These are phyloP conservation scores for Gelatoporia subvermispora DNA, from an alignment of 768 basidiomycete genomes.

Conservation along the genomic window DNA sequence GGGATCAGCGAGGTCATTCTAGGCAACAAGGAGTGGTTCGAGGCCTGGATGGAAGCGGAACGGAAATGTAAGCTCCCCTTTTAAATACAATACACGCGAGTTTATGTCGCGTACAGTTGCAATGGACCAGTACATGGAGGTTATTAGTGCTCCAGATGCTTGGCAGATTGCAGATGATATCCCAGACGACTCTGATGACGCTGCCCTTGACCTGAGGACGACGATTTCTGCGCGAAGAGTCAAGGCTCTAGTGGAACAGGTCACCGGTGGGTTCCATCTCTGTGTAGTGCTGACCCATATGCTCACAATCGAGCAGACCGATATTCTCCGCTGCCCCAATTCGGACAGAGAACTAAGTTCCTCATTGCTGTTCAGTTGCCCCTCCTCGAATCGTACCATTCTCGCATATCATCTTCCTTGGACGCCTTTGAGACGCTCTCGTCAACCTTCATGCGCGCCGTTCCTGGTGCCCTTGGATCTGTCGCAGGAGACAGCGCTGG, in stretches of 20 bases:
- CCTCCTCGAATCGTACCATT: conserved; percentile 69
- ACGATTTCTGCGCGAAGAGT: conserved; percentile 83
- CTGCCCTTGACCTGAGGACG: conserved; percentile 43
- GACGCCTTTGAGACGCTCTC: conserved; percentile 94
- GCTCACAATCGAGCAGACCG: conserved; percentile 56
- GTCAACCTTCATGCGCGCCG: conserved; percentile 80
- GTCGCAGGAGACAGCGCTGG: conserved; percentile 43
- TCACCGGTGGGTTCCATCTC: conserved; percentile 58
- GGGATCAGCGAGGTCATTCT: conserved; percentile 82
- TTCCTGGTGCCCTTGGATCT: conserved; percentile 81
- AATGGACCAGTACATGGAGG: conserved; percentile 80
- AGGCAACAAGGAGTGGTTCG: conserved; percentile 84
- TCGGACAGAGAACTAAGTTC: conserved; percentile 77
- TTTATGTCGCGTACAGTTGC: conserved; percentile 51
- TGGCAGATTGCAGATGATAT: conserved; percentile 80
- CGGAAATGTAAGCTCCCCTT: conserved; percentile 61
- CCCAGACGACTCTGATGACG: conserved; percentile 38
- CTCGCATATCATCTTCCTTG: conserved; percentile 75
- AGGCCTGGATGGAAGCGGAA: conserved; percentile 86
- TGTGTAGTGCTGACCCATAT: neutral
- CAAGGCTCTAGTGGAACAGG: conserved; percentile 83
- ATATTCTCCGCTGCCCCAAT: conserved; percentile 80
- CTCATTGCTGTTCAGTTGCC: conserved; percentile 83
- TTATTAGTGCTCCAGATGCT: conserved; percentile 76
- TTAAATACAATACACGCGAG: neutral